A percentile compares a stretch with the other conserved stretches of the same genome.
Evolutionary conservation across 129 eudicot species (phyloP).

Genomic region (Daucus carota): DH1_v3.0 NC_030384.2:47220501-47221000

Average conservation of each 20-base stretch:
- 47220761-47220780: constrained; percentile 44
- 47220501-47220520: background rate
- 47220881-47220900: constrained; percentile 62
- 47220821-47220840: constrained; percentile 66
- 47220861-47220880: constrained; percentile 54
- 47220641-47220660: constrained; percentile 77
- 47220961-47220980: constrained; percentile 76
- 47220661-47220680: constrained; percentile 75
- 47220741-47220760: constrained; percentile 71
- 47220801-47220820: constrained; percentile 61
- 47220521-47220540: constrained; percentile 19
- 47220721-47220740: constrained; percentile 94
- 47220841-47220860: constrained; percentile 44
- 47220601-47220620: constrained; percentile 78
- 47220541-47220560: constrained; percentile 26
- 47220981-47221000: background rate
- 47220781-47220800: constrained; percentile 37
- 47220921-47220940: constrained; percentile 97
- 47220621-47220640: constrained; percentile 66
- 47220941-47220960: constrained; percentile 93
- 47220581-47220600: constrained; percentile 85
- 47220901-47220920: constrained; percentile 74
- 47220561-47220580: constrained; percentile 25
- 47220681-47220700: constrained; percentile 49
- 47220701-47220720: constrained; percentile 60